A percentile compares a stretch with the other conserved stretches of the same genome.
Conservation (phyloP, 768 basidiomycete species). For the Ephemerocybe angulata region DNA sequence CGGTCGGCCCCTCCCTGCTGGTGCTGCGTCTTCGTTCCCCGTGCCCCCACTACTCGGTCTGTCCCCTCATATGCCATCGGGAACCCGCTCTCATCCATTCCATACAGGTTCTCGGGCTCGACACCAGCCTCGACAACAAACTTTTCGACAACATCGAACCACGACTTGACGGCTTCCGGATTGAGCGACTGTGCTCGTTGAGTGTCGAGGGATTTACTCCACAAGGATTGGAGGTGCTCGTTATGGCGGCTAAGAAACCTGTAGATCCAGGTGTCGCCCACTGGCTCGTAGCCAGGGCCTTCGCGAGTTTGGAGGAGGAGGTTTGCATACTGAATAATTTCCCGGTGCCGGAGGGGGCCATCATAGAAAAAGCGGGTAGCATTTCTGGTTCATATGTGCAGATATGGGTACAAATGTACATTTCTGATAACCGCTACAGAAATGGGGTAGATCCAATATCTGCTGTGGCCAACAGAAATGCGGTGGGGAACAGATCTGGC, state of each 20-base stretch:
- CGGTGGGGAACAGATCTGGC: neutral
- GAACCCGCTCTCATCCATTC: conserved; percentile 37
- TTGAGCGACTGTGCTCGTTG: conserved; percentile 28
- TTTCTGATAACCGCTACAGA: neutral
- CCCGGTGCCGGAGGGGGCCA: conserved; percentile 8
- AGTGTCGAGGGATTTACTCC: conserved; percentile 28
- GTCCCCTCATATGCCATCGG: conserved; percentile 21
- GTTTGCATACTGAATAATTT: conserved; percentile 24
- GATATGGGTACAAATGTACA: neutral
- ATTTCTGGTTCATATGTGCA: neutral
- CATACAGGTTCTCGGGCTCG: conserved; percentile 24
- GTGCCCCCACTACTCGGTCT: conserved; percentile 26
- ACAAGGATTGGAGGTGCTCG: conserved; percentile 28
- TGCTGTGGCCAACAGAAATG: neutral
- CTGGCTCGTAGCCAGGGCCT: conserved; percentile 4
- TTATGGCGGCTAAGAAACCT: conserved; percentile 25
- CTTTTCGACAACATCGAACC: conserved; percentile 31
- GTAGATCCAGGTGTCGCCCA: conserved; percentile 26
- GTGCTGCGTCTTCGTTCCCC: conserved; percentile 28
- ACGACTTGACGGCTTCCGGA: conserved; percentile 23
- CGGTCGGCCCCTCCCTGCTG: conserved; percentile 25
- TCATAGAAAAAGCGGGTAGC: neutral
- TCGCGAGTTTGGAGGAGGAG: neutral
- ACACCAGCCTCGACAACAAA: conserved; percentile 19
- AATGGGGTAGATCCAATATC: no score